Evolutionary conservation across 441 rosid genomes (phyloP), one percentile per base, ranked within the genome.

Genomic region (Viola pubescens): DNA sequence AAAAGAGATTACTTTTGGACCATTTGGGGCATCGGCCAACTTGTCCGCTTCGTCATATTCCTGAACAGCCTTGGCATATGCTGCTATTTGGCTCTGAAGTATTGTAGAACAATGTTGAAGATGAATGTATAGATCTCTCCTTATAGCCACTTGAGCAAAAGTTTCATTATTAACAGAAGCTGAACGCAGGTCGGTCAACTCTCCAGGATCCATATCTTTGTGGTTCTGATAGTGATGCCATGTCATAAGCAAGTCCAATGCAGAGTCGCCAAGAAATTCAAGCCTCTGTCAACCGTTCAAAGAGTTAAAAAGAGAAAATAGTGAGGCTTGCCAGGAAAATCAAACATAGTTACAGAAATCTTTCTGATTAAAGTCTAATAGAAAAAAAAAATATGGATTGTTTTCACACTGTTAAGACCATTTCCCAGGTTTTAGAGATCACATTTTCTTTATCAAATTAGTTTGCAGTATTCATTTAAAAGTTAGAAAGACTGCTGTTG

Each of bases 181-280:
- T 0, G 97, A 81, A 48, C 97, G 97, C 68, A 94, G 78, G 65
- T 87, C 97, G 0, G 95, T 94, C 88, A 94, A 73, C 74, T 82
- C 89, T 42, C 99, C 99, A 16, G 94, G 99, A 63, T 90, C 88
- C 6, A 84, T 69, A 42, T 77, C 70, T 6, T 67, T 38, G 70
- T 94, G 81, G 58, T 66, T 79, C 76, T 84, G 79, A 73, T 83
- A 94, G 42, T 86, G 91, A 75, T 90, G 82, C 67, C 67, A 60
- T 6, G 97, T 94, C 54, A 94, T 88, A 43, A 90, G 87, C 81
- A 91, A 66, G 74, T 91, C 99, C 78, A 88, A 75, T 3, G 79
- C 91, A 60, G 96, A 76, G 65, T 91, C 97, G 0, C 98, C 98
- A 0, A 94, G 97, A 81, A 86, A 94, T 79, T 94, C 99, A 67